These are phyloP conservation scores for Alternaria conjuncta DNA, from an alignment of 2,329 filamentous ascomycete species.

Conservation along the genomic window DNA sequence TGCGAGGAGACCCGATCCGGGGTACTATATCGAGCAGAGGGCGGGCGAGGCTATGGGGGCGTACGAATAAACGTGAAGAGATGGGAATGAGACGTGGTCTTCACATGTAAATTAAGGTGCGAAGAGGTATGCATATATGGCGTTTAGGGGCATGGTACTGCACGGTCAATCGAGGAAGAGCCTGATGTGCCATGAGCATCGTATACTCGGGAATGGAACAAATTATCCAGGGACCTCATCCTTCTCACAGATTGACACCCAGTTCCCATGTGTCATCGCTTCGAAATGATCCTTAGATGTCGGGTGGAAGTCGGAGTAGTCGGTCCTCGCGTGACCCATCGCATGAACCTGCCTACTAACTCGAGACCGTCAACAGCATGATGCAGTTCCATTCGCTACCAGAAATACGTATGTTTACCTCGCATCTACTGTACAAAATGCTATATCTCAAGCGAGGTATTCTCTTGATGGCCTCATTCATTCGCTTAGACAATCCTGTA, in stretches of 20 bases:
- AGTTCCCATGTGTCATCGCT: no score
- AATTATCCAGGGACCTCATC: neutral
- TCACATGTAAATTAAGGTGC: neutral
- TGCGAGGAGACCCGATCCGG: constrained; percentile 74
- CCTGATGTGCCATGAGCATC: neutral
- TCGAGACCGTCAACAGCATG: no score
- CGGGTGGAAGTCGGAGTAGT: no score
- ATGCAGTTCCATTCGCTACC: no score
- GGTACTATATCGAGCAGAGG: constrained; percentile 77
- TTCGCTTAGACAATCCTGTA: no score
- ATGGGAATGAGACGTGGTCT: neutral
- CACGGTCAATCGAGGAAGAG: neutral
- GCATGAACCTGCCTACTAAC: no score
- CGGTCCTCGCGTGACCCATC: no score
- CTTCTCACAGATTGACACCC: neutral
- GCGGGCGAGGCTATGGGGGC: constrained; percentile 27
- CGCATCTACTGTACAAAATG: no score
- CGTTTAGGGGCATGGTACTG: neutral
- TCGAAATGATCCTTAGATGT: no score
- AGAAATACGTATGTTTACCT: no score
- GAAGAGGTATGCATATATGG: neutral
- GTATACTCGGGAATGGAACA: neutral
- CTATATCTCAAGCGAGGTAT: no score
- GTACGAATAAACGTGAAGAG: constrained; percentile 10
- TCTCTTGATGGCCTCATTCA: no score